phyloP scores from a whole-genome alignment of 2,329 filamentous ascomycete genomes.

The Zymoseptoria ardabiliae region DNA sequence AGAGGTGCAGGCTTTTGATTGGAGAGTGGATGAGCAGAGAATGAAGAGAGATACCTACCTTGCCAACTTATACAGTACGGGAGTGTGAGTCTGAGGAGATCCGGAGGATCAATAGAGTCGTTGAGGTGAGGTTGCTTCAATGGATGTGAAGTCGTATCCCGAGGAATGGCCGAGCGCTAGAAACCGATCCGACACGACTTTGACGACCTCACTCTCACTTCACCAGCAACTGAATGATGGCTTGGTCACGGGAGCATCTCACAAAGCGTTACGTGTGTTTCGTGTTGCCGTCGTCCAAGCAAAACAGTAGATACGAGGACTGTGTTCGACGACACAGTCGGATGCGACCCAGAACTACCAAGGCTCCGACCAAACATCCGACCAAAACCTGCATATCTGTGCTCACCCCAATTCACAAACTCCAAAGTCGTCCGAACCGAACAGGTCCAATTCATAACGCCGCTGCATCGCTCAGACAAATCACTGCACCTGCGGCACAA shows the following conservation, averaged over 20 bases:
- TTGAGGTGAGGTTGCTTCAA: not conserved
- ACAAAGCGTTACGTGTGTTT: no score
- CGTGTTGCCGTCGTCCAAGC: no score
- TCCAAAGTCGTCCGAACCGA: not conserved
- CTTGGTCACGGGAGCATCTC: no score
- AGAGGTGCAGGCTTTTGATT: not conserved
- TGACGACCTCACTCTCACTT: no score
- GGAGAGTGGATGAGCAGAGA: not conserved
- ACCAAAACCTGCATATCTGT: not conserved
- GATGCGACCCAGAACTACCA: not conserved
- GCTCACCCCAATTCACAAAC: not conserved
- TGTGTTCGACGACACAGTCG: no score
- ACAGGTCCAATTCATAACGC: not conserved
- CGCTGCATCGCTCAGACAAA: not conserved
- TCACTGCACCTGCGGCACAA: constrained; percentile 18
- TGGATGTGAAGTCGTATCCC: not conserved
- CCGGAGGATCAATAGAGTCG: not conserved
- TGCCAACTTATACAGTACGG: not conserved
- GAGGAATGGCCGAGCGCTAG: not conserved
- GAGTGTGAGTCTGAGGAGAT: not conserved
- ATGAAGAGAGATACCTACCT: not conserved
- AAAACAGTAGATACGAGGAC: not conserved
- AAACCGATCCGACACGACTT: no score
- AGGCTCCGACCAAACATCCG: not conserved
- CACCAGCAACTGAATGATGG: no score